Evolutionary conservation across 2,329 filamentous ascomycete genomes (phyloP).

Genomic region (Rhexocercosporidium sp.): DNA sequence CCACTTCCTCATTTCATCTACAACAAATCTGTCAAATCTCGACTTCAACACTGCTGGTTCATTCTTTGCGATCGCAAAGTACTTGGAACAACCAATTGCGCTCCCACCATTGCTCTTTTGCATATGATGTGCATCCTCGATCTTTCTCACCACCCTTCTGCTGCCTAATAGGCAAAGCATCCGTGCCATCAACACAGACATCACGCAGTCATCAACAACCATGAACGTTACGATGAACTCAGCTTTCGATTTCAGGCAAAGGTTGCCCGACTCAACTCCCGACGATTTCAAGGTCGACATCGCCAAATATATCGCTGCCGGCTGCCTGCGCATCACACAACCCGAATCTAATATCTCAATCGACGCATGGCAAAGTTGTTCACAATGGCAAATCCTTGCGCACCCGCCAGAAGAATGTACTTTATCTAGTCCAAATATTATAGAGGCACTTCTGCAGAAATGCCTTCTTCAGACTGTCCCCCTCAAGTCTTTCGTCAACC

Average conservation of each 20-base stretch:
- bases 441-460: constrained; percentile 24
- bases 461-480: constrained; percentile 25
- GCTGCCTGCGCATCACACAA: constrained; percentile 33
- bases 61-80: neutral
- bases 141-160: neutral
- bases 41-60: neutral
- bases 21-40: neutral
- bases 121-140: neutral
- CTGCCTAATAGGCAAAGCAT: neutral
- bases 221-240: neutral
- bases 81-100: neutral
- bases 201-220: neutral
- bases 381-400: constrained; percentile 31
- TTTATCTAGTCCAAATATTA: neutral
- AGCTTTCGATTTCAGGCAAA: neutral
- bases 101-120: neutral
- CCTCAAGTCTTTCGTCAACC: constrained; percentile 23
- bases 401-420: constrained; percentile 17
- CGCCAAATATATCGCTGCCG: constrained; percentile 36
- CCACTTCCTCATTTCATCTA: neutral
- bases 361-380: constrained; percentile 22
- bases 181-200: neutral
- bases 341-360: constrained; percentile 15
- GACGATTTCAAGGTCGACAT: constrained; percentile 31
- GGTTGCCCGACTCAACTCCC: neutral